These are phyloP conservation scores for Suillus paluster DNA, from an alignment of 768 basidiomycete genomes.

Conservation along the genomic window DNA sequence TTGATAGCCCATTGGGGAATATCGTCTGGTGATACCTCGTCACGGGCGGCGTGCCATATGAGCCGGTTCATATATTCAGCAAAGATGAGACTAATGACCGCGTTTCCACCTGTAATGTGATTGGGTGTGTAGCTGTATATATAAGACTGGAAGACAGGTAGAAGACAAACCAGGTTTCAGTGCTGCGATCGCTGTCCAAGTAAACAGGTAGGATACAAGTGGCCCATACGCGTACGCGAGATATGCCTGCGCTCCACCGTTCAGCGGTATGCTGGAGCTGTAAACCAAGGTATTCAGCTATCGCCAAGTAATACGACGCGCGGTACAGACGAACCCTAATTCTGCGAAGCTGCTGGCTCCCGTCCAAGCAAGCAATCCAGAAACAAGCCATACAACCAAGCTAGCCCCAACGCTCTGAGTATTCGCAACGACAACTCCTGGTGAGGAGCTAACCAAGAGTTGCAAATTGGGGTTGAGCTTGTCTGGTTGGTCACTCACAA, in stretches of 20 bases:
- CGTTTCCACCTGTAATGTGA: slow-evolving; percentile 58
- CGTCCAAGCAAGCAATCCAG: slow-evolving; percentile 91
- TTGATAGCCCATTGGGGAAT: slow-evolving; percentile 94
- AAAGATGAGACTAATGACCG: slow-evolving; percentile 89
- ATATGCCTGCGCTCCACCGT: slow-evolving; percentile 74
- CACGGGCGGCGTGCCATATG: slow-evolving; percentile 75
- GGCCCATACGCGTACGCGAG: slow-evolving; percentile 89
- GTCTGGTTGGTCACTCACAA: slow-evolving; percentile 57
- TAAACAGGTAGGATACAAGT: slow-evolving; percentile 86
- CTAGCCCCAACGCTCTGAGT: slow-evolving; percentile 90
- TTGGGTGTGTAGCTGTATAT: not conserved
- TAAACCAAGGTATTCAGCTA: not conserved
- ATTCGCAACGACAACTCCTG: slow-evolving; percentile 90
- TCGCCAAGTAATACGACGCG: not conserved
- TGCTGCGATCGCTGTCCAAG: slow-evolving; percentile 93
- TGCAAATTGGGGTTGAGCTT: slow-evolving; percentile 11
- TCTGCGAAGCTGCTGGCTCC: slow-evolving; percentile 95
- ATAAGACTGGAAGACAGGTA: not conserved
- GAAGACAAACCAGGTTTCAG: slow-evolving; percentile 71
- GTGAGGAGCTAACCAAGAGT: slow-evolving; percentile 69
- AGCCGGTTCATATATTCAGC: slow-evolving; percentile 92
- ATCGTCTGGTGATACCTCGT: slow-evolving; percentile 72
- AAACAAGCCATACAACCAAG: slow-evolving; percentile 80
- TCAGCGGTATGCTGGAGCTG: slow-evolving; percentile 40
- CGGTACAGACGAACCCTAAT: slow-evolving; percentile 63